Evolutionary conservation across 331 rosid species (phyloP).

Genomic region (Quercus phellos): DNA sequence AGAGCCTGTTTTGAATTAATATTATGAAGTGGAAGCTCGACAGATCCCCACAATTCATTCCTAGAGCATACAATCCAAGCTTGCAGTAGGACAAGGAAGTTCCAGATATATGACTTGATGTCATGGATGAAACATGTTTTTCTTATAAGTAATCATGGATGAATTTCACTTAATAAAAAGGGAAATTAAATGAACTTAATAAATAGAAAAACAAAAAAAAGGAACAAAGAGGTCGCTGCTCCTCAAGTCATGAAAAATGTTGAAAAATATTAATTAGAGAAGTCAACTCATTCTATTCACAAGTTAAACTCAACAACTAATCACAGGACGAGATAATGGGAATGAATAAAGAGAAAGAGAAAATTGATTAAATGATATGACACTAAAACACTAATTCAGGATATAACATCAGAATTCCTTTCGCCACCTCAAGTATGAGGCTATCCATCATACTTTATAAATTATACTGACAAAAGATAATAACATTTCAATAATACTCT

Average conservation of each 20-base stretch:
- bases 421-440: no score
- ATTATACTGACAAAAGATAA: neutral
- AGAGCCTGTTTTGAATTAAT: neutral
- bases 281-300: neutral
- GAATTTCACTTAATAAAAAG: neutral
- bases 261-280: neutral
- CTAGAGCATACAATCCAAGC: neutral
- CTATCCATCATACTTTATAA: no score
- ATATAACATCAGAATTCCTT: no score
- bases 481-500: neutral
- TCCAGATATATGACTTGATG: neutral
- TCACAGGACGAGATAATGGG: neutral
- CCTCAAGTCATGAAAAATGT: neutral
- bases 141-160: no score
- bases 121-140: neutral
- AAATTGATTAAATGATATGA: neutral
- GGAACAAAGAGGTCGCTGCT: neutral
- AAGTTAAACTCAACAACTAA: neutral
- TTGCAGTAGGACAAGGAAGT: neutral
- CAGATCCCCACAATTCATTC: neutral
- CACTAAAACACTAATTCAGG: neutral
- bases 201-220: neutral
- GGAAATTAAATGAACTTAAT: neutral
- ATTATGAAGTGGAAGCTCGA: neutral
- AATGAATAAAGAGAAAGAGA: neutral